Evolutionary conservation across 805 yeast species (phyloP), one percentile per base, ranked within the genome.

Genomic region (Wickerhamiella kurtzmanii): DNA sequence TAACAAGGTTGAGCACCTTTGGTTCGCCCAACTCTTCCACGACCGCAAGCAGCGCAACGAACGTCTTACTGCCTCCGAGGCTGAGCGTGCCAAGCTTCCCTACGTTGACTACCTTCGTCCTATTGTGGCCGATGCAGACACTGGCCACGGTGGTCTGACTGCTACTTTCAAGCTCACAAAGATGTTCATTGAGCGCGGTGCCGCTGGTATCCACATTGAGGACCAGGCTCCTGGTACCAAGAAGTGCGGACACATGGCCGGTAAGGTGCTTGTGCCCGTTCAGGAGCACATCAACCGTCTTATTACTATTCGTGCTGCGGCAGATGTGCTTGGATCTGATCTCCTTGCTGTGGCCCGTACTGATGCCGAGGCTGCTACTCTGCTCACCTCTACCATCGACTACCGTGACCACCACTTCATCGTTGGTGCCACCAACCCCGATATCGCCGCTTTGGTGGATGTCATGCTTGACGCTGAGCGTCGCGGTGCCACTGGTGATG

Each of bases 211-310:
- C 60, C 98, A 89, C 66, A 87, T 89, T 64, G 98, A 89, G 71
- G 97, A 89, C 69, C 97, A 89, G 74, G 96, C 96, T 47, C 95
- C 97, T 47, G 96, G 96, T 60, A 89, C 96, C 59, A 89, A 89
- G 69, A 89, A 89, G 71, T 89, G 97, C 72, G 97, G 97, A 51
- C 97, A 89, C 69, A 89, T 89, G 97, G 96, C 95, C 56, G 97
- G 97, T 59, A 86, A 92, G 68, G 96, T 92, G 46, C 77, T 89
- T 57, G 96, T 89, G 53, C 97, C 97, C 53, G 92, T 87, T 50
- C 96, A 87, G 69, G 97, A 89, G 71, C 97, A 89, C 69, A 84
- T 89, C 68, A 87, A 85, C 71, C 79, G 97, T 66, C 74, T 89
- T 64, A 80, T 86, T 54, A 94, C 96, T 44, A 84, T 89, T 60